Base-by-base conservation (phyloP, 2,329 filamentous ascomycete species). In the Aspergillus novofumigatus region DNA sequence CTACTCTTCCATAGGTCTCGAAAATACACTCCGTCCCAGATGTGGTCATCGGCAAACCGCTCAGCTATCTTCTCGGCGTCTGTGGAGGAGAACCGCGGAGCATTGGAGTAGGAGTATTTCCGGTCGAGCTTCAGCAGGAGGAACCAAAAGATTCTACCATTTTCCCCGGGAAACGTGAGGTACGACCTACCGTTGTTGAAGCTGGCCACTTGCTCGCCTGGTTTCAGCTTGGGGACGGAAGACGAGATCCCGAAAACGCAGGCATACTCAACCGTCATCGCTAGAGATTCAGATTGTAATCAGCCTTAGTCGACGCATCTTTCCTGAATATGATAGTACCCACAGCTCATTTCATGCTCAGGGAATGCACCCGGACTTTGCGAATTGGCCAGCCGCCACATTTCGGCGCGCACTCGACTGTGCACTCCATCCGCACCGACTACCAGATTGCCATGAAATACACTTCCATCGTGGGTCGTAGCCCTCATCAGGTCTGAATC, bases 371-470 rank as follows among this genome's bases (percentile, higher is more conserved):
- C 14, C 6, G 32, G 14, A 38, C 14, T 17, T 17, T 7, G 5
- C 14, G 32, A 38, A n/a, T 52, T n/a, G 17, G 64, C 64, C 11
- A 49, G 49, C 10, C 62, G 55, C 59, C 60, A 65, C 68, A 78
- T 74, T 32, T 72, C 65, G 7, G 63, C 54, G 4, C 76, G 67
- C 1, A 73, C 69, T 21, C 63, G 68, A 54, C 73, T 77, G 60
- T 77, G 73, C 4, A 73, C 71, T 14, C 77, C 77, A 44, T 80
- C 77, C 7, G 73, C 73, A 14, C 76, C 77, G 11, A 79, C 62
- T 14, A 77, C 58, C 7, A 80, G 61, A 54, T 71, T 63, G 0
- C 73, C 76, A 0, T 41, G 53, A 25, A 58, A 62, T 1, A 11
- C 47, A 21, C 48, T 52, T 1, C 65, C 65, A 42, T 51, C 52